A percentile compares a stretch with the other conserved stretches of the same genome.
phyloP scores from a whole-genome alignment of 345 rosid species.

The Bruguiera parviflora region DNA sequence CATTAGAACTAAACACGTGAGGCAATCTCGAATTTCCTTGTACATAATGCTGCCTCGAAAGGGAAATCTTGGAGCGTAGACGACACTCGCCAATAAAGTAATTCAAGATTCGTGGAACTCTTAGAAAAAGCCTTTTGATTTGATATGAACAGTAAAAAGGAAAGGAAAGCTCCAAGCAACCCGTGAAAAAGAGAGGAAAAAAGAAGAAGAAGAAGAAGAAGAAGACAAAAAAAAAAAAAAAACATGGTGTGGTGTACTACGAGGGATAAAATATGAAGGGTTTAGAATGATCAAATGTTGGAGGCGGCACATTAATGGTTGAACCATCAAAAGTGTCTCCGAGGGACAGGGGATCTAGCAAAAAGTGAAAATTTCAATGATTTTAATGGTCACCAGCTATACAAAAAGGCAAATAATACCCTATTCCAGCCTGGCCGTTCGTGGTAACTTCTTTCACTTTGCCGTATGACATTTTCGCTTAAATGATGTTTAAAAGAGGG shows the following conservation, averaged over 20 bases:
- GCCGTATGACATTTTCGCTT: background rate
- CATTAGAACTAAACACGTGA: too few relatives aligned
- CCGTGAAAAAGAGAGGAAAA: background rate
- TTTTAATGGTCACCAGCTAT: constrained; percentile 31
- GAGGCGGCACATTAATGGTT: constrained; percentile 10
- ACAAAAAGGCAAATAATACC: background rate
- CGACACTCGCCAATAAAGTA: too few relatives aligned
- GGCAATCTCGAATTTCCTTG: too few relatives aligned
- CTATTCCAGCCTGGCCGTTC: constrained; percentile 5
- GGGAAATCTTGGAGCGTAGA: too few relatives aligned
- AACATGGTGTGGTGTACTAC: constrained; percentile 11
- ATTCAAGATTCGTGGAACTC: background rate
- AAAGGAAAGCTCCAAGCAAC: background rate
- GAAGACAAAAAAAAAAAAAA: background rate
- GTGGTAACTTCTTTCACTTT: background rate
- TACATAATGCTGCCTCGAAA: too few relatives aligned
- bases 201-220: background rate
- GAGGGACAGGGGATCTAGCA: background rate
- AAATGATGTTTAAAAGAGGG: too few relatives aligned
- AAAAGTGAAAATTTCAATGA: constrained; percentile 4
- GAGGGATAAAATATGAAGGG: constrained; percentile 21
- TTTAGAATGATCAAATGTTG: constrained; percentile 8
- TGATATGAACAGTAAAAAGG: background rate
- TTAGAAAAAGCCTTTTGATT: background rate
- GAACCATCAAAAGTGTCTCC: constrained; percentile 2